These are phyloP conservation scores for Galerina marginata DNA, from an alignment of 768 basidiomycete species.

Conservation along the genomic window DNA sequence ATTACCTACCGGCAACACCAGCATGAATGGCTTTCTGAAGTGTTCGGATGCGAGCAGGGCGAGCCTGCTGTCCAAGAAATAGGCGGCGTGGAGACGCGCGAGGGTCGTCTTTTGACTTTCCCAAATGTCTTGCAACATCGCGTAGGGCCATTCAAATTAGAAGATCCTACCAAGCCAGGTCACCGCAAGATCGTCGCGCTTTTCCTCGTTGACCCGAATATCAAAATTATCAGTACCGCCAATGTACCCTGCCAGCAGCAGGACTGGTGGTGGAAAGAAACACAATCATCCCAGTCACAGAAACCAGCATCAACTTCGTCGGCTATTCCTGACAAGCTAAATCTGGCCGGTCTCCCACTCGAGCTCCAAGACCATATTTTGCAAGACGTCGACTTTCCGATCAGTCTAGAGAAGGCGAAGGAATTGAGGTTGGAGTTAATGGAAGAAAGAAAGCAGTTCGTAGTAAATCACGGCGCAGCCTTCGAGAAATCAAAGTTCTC, in stretches of 20 bases:
- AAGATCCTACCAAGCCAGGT: constrained; percentile 43
- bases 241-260: constrained; percentile 36
- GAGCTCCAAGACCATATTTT: constrained; percentile 18
- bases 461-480: constrained; percentile 8
- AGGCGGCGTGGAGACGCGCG: constrained; percentile 38
- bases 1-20: constrained; percentile 30
- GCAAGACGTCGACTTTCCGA: constrained; percentile 24
- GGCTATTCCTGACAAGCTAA: background rate
- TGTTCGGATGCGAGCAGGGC: constrained; percentile 33
- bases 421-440: constrained; percentile 32
- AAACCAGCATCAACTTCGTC: background rate
- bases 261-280: constrained; percentile 36
- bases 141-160: constrained; percentile 41
- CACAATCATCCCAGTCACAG: constrained; percentile 3
- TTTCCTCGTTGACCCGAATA: constrained; percentile 45
- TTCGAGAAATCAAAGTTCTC: constrained; percentile 21
- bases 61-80: constrained; percentile 32
- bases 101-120: constrained; percentile 44
- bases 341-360: constrained; percentile 9
- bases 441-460: constrained; percentile 35
- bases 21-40: constrained; percentile 31
- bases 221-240: constrained; percentile 34
- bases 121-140: constrained; percentile 49
- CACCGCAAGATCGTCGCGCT: constrained; percentile 49
- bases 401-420: constrained; percentile 32